Percentiles rank a stretch among this genome's conserved stretches.
These are phyloP conservation scores for Dryas drummondii DNA, from an alignment of 306 rosid genomes.

Conservation along the genomic window DNA sequence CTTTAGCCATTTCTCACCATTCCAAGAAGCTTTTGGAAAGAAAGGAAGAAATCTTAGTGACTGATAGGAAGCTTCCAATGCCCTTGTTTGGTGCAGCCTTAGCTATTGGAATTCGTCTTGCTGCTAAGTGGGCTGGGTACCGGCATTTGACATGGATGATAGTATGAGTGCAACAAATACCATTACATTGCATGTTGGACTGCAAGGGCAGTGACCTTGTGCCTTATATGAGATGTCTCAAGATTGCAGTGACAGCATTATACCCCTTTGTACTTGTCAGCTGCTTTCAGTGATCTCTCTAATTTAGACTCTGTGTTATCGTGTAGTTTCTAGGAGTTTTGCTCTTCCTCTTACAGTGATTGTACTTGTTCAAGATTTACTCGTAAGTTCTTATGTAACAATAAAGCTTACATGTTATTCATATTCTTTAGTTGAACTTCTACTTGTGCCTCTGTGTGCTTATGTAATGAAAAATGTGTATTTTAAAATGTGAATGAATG, in stretches of 20 bases:
- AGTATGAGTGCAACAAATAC: constrained; percentile 33
- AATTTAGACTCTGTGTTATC: too few species aligned
- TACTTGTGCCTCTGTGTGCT: too few species aligned
- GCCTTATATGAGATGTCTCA: not conserved
- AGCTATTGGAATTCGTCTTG: constrained; percentile 74
- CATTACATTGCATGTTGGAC: too few species aligned
- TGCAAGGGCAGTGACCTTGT: not conserved
- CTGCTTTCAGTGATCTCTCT: not conserved
- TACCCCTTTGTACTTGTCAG: not conserved
- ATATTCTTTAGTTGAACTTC: too few species aligned
- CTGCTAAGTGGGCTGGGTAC: constrained; percentile 92
- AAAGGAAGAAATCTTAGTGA: constrained; percentile 39
- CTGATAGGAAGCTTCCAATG: constrained; percentile 49
- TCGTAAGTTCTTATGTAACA: too few species aligned
- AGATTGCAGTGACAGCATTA: not conserved
- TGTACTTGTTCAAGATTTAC: too few species aligned
- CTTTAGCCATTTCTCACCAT: constrained; percentile 58
- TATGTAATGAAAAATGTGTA: too few species aligned
- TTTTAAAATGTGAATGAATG: too few species aligned
- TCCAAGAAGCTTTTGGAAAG: constrained; percentile 45
- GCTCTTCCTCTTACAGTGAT: not conserved
- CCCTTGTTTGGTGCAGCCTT: constrained; percentile 72
- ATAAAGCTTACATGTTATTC: too few species aligned
- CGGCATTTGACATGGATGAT: constrained; percentile 94
- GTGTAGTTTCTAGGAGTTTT: not conserved